These are phyloP conservation scores for Chaetomium olivaceum DNA, from an alignment of 2,329 filamentous ascomycete species.

Conservation along the genomic window DNA sequence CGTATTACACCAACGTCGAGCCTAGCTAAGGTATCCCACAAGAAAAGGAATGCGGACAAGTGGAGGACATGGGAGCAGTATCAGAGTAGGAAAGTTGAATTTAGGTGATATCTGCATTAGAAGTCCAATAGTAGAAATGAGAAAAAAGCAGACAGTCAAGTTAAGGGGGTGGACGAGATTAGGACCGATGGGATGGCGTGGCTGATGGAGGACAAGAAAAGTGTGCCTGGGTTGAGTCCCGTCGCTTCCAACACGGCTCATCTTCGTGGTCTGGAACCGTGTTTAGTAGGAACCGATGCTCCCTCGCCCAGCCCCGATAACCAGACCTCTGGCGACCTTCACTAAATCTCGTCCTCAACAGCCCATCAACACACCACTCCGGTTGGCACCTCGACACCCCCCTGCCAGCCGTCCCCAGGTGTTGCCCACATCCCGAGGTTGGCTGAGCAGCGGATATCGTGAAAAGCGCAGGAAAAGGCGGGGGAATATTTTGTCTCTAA, in stretches of 20 bases:
- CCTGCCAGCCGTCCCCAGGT: conserved; percentile 26
- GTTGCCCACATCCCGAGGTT: conserved; percentile 31
- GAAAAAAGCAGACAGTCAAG: conserved; percentile 37
- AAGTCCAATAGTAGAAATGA: conserved; percentile 59
- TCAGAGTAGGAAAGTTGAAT: conserved; percentile 39
- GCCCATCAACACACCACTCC: conserved; percentile 16
- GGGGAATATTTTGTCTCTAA: conserved; percentile 49
- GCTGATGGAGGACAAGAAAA: conserved; percentile 10
- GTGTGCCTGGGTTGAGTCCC: not conserved
- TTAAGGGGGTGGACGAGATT: conserved; percentile 21
- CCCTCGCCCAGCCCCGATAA: not conserved
- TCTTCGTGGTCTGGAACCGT: not conserved
- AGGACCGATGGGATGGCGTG: conserved; percentile 18
- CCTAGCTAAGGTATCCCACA: not conserved
- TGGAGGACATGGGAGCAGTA: not conserved
- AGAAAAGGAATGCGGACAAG: not conserved
- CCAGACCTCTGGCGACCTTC: not conserved
- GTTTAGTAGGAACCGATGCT: not conserved
- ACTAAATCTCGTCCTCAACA: not conserved
- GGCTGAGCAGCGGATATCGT: conserved; percentile 33
- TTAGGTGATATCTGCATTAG: conserved; percentile 64
- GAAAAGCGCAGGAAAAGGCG: conserved; percentile 42
- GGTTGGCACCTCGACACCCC: conserved; percentile 16
- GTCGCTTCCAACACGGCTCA: not conserved
- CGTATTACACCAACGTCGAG: not conserved